A percentile compares a stretch with the other conserved stretches of the same genome.
Conservation (phyloP, 2,329 filamentous ascomycete species). For the Cytospora leucostoma region DNA sequence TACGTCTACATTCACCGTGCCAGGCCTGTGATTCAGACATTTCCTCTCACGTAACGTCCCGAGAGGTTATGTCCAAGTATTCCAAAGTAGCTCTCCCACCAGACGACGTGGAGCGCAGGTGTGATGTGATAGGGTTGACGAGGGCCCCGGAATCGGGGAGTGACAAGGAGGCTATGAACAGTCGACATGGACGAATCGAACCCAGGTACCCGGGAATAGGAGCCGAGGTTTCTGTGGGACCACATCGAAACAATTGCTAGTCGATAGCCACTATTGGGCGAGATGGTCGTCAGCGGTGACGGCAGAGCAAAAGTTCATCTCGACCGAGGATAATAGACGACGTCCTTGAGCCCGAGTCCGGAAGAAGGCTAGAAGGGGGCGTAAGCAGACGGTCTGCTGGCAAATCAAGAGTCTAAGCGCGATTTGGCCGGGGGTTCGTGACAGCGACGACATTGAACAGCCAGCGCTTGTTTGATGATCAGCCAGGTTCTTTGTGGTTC, state of each 20-base stretch:
- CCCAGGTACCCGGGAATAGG: conserved; percentile 18
- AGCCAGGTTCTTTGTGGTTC: neutral
- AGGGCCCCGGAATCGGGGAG: neutral
- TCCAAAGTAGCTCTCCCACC: neutral
- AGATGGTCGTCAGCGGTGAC: neutral
- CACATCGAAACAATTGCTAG: conserved; percentile 3
- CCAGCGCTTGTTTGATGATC: conserved; percentile 22
- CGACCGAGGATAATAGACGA: conserved; percentile 29
- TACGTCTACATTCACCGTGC: neutral
- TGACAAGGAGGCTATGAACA: neutral
- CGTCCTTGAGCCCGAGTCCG: neutral
- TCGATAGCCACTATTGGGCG: neutral
- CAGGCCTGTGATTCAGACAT: conserved; percentile 29
- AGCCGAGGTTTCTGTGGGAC: conserved; percentile 22
- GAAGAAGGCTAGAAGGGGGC: conserved; percentile 1
- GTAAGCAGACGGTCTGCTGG: conserved; percentile 6
- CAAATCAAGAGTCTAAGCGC: conserved; percentile 14
- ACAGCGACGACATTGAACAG: neutral
- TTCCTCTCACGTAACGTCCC: conserved; percentile 28
- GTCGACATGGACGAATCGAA: conserved; percentile 10
- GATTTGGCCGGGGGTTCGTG: neutral
- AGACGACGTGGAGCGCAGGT: neutral
- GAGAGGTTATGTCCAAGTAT: conserved; percentile 15
- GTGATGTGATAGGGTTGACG: conserved; percentile 3
- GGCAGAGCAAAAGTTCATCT: neutral